Conservation (phyloP, 345 rosid species). For the Acer yangbiense region DNA sequence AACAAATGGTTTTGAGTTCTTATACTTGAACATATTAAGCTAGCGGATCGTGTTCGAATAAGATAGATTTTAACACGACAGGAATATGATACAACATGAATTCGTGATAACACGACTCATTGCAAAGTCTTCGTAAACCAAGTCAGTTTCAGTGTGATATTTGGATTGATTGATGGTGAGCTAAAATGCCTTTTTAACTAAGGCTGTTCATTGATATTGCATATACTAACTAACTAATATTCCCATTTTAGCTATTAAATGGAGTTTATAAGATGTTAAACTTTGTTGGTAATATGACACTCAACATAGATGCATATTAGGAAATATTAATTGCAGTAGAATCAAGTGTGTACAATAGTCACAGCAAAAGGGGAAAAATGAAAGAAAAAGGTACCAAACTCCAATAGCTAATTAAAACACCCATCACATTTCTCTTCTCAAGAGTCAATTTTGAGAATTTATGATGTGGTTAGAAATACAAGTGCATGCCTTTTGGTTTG, state of each 20-base stretch:
- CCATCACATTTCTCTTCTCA: neutral
- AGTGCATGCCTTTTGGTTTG: neutral
- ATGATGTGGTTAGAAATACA: neutral
- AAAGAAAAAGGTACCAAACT: slow-evolving; percentile 12
- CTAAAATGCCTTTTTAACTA: no score
- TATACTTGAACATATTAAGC: neutral
- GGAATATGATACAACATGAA: no score
- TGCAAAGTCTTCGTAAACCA: no score
- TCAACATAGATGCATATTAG: neutral
- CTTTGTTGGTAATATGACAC: neutral
- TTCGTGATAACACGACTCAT: no score
- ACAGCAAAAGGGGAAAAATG: neutral
- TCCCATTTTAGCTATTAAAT: neutral
- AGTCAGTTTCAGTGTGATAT: no score
- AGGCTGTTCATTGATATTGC: neutral
- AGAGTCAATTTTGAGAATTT: neutral
- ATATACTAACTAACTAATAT: neutral
- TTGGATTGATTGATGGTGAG: no score
- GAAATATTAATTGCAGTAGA: neutral
- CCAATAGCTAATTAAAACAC: neutral
- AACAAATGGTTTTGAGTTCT: no score
- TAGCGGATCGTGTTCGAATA: neutral
- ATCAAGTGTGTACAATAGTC: neutral
- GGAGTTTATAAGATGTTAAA: neutral
- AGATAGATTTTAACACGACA: no score